Percentiles rank a stretch among this genome's conserved stretches.
These are phyloP conservation scores for Penicillium ochrochloron DNA, from an alignment of 495 filamentous ascomycete species.

Conservation along the genomic window DNA sequence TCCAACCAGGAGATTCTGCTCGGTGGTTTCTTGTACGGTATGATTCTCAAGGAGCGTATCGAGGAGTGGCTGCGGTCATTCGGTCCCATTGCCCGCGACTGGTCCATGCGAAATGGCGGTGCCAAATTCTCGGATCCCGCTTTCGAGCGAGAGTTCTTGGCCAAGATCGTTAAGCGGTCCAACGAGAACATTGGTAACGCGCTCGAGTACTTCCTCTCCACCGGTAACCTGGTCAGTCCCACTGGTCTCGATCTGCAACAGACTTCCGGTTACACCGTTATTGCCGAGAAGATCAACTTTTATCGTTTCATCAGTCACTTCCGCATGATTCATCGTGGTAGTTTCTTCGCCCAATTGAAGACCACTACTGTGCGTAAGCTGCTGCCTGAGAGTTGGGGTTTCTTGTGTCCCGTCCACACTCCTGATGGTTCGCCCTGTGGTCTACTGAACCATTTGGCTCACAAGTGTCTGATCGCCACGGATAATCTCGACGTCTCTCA, in stretches of 20 bases:
- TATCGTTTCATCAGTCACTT: slow-evolving; percentile 98
- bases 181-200: slow-evolving; percentile 87
- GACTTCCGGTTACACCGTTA: slow-evolving; percentile 90
- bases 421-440: slow-evolving; percentile 96
- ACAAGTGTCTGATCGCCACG: slow-evolving; percentile 91
- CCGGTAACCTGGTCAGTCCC: slow-evolving; percentile 88
- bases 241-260: slow-evolving; percentile 94
- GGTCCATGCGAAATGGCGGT: slow-evolving; percentile 65
- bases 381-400: slow-evolving; percentile 96
- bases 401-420: slow-evolving; percentile 96
- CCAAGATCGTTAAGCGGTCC: slow-evolving; percentile 73
- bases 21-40: slow-evolving; percentile 89
- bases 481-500: slow-evolving; percentile 68
- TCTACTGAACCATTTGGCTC: slow-evolving; percentile 90
- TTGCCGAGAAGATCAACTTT: slow-evolving; percentile 99
- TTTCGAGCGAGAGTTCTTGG: slow-evolving; percentile 78
- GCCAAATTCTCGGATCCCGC: slow-evolving; percentile 68
- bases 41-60: slow-evolving; percentile 91
- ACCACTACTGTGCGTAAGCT: slow-evolving; percentile 96
- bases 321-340: slow-evolving; percentile 98
- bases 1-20: slow-evolving; percentile 93
- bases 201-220: slow-evolving; percentile 94
- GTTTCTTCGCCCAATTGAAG: slow-evolving; percentile 97
- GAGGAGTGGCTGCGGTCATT: slow-evolving; percentile 80
- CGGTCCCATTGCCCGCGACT: slow-evolving; percentile 67